phyloP scores from a whole-genome alignment of 768 basidiomycete genomes.

The Mycena crocata region DNA sequence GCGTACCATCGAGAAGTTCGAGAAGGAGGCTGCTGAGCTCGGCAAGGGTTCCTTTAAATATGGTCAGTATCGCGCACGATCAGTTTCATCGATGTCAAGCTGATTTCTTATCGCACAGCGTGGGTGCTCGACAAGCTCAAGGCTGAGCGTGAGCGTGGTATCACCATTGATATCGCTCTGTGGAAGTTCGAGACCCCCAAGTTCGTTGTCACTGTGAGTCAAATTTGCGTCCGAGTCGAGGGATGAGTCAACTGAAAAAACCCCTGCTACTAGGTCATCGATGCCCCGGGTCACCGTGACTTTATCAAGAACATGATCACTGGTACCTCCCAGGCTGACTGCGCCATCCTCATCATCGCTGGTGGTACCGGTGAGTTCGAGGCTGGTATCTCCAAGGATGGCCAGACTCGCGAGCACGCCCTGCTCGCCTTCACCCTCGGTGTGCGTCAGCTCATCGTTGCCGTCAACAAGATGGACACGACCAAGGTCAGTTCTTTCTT shows the following conservation, averaged over 20 bases:
- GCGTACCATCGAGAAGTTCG: conserved; percentile 99
- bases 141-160: conserved; percentile 99
- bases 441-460: conserved; percentile 99
- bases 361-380: conserved; percentile 99
- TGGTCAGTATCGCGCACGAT: conserved; percentile 63
- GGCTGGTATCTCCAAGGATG: conserved; percentile 99
- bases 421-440: conserved; percentile 99
- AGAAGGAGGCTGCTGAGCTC: conserved; percentile 99
- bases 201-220: conserved; percentile 88
- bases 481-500: conserved; percentile 74
- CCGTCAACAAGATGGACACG: conserved; percentile 99
- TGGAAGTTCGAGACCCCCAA: conserved; percentile 99
- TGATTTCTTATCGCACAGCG: conserved; percentile 64
- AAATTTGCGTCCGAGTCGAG: conserved; percentile 12
- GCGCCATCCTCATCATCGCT: conserved; percentile 99
- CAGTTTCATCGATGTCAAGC: conserved; percentile 28
- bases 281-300: conserved; percentile 99
- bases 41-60: conserved; percentile 99
- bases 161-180: conserved; percentile 99
- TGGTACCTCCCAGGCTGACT: conserved; percentile 99
- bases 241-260: conserved; percentile 32
- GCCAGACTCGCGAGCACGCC: conserved; percentile 99
- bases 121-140: conserved; percentile 99
- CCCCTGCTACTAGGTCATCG: conserved; percentile 82
- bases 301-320: conserved; percentile 99